Evolutionary conservation across 257 asterid genomes (phyloP).

Genomic region (Capsicum chinense): DNA sequence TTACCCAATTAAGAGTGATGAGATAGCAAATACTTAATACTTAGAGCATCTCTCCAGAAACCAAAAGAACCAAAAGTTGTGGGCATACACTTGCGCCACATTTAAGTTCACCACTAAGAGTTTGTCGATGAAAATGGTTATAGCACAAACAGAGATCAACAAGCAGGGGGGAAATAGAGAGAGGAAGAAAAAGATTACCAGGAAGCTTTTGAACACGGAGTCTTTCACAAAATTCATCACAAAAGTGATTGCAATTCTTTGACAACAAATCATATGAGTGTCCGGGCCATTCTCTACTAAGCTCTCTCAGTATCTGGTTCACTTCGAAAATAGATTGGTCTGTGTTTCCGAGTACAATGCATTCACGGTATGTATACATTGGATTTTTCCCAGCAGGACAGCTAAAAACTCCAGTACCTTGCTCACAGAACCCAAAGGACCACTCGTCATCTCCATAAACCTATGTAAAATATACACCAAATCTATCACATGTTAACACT

Average conservation of each 20-base stretch:
- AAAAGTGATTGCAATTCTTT: constrained; percentile 96
- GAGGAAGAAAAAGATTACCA: constrained; percentile 51
- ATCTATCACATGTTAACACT: background rate
- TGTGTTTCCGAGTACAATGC: constrained; percentile 72
- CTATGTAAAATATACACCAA: constrained; percentile 43
- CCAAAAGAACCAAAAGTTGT: background rate
- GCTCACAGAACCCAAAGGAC: constrained; percentile 98
- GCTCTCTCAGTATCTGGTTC: constrained; percentile 92
- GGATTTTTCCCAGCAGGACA: constrained; percentile 87
- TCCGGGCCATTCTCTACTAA: constrained; percentile 99
- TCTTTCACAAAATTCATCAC: constrained; percentile 87
- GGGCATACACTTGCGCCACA: background rate
- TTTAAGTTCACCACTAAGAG: constrained; percentile 12
- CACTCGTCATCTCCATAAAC: constrained; percentile 84
- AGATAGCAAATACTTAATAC: background rate
- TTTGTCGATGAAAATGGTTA: background rate
- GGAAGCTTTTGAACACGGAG: constrained; percentile 97
- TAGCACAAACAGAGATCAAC: constrained; percentile 20
- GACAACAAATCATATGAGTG: constrained; percentile 79
- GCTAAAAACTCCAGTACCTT: constrained; percentile 93
- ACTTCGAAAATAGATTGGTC: constrained; percentile 67
- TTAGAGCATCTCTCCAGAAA: background rate
- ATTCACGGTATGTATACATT: constrained; percentile 92
- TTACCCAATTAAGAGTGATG: background rate
- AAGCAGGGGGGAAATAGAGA: background rate